These are phyloP conservation scores for Acanthamoeba triangularis DNA, from an alignment of 208 protist genomes.

Conservation along the genomic window DNA sequence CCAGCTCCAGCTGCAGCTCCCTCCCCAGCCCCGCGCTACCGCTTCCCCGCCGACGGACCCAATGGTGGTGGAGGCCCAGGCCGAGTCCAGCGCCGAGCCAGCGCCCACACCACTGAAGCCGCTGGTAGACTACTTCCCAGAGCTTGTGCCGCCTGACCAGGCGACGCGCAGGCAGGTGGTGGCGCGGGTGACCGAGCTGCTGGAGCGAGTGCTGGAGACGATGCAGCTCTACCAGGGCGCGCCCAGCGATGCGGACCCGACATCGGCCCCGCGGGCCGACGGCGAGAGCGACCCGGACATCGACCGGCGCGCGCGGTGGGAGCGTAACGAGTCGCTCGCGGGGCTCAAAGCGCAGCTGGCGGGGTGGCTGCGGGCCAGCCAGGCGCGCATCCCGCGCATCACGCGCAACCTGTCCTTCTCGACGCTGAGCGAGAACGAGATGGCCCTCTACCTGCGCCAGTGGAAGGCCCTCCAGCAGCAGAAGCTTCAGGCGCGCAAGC, in stretches of 20 bases:
- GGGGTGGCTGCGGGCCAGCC: background rate
- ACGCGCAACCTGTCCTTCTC: conserved; percentile 39
- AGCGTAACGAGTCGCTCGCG: background rate
- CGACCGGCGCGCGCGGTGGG: background rate
- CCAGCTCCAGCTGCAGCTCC: background rate
- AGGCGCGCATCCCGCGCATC: conserved; percentile 54
- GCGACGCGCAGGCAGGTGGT: background rate
- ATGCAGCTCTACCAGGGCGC: conserved; percentile 16
- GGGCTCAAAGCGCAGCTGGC: background rate
- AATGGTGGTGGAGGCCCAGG: background rate
- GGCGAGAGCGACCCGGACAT: background rate
- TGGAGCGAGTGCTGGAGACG: background rate
- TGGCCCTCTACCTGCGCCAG: conserved; percentile 32
- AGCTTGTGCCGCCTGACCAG: background rate
- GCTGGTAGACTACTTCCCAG: background rate
- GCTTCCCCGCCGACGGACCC: background rate
- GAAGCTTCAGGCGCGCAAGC: background rate
- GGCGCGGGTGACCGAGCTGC: background rate
- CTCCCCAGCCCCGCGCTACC: background rate
- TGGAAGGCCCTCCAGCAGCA: background rate
- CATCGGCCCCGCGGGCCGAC: background rate
- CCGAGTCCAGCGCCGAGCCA: background rate
- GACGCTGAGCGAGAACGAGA: conserved; percentile 53
- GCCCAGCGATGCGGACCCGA: background rate
- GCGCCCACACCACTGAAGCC: background rate